A percentile compares a stretch with the other conserved stretches of the same genome.
phyloP scores from a whole-genome alignment of 1,284 basidiomycete genomes.

The Melanopsichium pennsylvanicum region DNA sequence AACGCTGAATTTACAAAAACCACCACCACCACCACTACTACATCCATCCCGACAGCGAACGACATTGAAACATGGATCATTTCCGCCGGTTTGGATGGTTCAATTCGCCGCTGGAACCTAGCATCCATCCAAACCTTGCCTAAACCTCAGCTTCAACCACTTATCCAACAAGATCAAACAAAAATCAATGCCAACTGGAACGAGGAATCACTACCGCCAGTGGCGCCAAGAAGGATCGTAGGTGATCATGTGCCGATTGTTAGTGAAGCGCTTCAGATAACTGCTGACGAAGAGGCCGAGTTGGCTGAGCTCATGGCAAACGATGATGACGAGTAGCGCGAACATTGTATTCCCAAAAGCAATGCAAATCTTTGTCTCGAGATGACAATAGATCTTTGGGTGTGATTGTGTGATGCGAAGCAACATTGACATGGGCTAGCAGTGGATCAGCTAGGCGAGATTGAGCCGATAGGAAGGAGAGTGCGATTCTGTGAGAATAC shows the following conservation, averaged over 20 bases:
- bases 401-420: no score
- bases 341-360: background rate
- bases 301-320: slow-evolving; percentile 47
- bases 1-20: no score
- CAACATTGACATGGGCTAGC: no score
- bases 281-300: slow-evolving; percentile 57
- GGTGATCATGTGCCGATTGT: slow-evolving; percentile 5
- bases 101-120: slow-evolving; percentile 44
- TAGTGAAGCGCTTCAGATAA: slow-evolving; percentile 15
- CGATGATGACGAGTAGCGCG: slow-evolving; percentile 12
- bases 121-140: background rate
- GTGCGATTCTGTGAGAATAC: no score
- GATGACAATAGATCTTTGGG: no score
- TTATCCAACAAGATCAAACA: background rate
- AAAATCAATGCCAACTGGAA: background rate
- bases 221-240: background rate
- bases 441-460: no score
- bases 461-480: no score
- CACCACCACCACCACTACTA: background rate
- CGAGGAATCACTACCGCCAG: slow-evolving; percentile 6
- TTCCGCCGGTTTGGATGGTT: slow-evolving; percentile 48
- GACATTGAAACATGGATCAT: slow-evolving; percentile 30
- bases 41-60: background rate
- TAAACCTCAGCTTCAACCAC: background rate
- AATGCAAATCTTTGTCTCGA: no score